Percentiles rank a stretch among this genome's conserved stretches.
These are phyloP conservation scores for Ormosia emarginata DNA, from an alignment of 306 rosid genomes.

Conservation along the genomic window DNA sequence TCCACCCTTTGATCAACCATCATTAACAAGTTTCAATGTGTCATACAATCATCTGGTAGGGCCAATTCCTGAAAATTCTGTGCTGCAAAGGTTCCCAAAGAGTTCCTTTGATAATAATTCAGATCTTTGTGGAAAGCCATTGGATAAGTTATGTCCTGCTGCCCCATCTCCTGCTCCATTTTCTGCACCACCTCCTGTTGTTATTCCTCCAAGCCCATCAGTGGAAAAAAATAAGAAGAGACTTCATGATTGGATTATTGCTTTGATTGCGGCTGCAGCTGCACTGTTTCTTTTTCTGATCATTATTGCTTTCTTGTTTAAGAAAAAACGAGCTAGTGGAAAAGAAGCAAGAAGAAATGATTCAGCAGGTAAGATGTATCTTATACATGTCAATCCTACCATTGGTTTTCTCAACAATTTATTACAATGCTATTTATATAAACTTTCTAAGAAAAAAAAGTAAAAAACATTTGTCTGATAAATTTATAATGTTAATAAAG, in stretches of 20 bases:
- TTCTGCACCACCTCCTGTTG: background rate
- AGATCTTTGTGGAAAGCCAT: constrained; percentile 61
- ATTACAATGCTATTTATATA: background rate
- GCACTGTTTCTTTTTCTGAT: constrained; percentile 26
- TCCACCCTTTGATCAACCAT: constrained; percentile 59
- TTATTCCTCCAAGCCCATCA: constrained; percentile 15
- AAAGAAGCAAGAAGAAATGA: constrained; percentile 31
- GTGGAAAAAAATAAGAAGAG: constrained; percentile 14
- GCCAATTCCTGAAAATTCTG: constrained; percentile 52
- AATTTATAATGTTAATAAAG: background rate
- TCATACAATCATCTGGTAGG: constrained; percentile 58
- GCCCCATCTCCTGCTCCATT: constrained; percentile 15
- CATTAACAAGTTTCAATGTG: constrained; percentile 50
- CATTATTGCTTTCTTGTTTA: constrained; percentile 34
- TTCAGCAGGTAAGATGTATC: constrained; percentile 34
- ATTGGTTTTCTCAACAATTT: constrained; percentile 6
- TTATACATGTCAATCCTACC: background rate
- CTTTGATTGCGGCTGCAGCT: constrained; percentile 37
- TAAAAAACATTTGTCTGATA: background rate
- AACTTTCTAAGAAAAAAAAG: background rate
- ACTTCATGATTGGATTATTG: constrained; percentile 29
- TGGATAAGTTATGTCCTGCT: constrained; percentile 38
- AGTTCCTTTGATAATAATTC: constrained; percentile 48
- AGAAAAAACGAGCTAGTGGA: constrained; percentile 9
- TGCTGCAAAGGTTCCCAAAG: constrained; percentile 40